Evolutionary conservation across 768 basidiomycete species (phyloP), one percentile per base, ranked within the genome.

Genomic region (Russula sp.): DNA sequence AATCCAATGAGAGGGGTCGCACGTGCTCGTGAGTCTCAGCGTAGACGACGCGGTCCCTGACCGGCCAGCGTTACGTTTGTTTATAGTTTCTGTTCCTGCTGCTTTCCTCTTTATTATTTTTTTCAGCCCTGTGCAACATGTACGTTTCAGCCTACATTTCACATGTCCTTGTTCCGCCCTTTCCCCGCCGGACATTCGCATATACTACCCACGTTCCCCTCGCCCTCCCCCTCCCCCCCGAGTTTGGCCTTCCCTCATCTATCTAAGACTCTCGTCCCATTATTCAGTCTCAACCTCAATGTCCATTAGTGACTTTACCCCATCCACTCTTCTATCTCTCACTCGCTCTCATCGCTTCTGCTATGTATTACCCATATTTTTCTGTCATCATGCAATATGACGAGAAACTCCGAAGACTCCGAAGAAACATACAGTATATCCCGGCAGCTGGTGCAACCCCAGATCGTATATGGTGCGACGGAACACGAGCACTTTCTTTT

Each of bases 1-100:
- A 89, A 72, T 84, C 86, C 26, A 85, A 84, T 69, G 89, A 90
- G 63, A 80, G 87, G n/a, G 57, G 84, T 89, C 42, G 77, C 81
- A 61, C 74, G 77, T 49, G 87, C 85, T 30, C 64, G 64, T n/a
- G 64, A 56, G 24, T 53, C 26, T 10, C 59, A 52, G 20, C 48
- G 55, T 48, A 57, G 49, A 24, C 24, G 55, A 61, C 51, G 28
- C 14, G 71, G 62, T 42, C 38, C 46, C n/a, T 38, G 2, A 34
- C 18, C n/a, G 36, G 28, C 28, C 0, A 13, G 11, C 13, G 36
- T 18, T n/a, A 30, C 24, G 2, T 24, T 6, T 42, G 50, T 61
- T 18, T 34, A 44, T 54, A 61, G 13, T 38, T n/a, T 22, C 46
- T 48, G n/a, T 48, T 32, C 24, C 9, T 46, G n/a, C n/a, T n/a